phyloP scores from a whole-genome alignment of 192 early-diverging fungal genomes.

The Lunasporangiospora selenospora region DNA sequence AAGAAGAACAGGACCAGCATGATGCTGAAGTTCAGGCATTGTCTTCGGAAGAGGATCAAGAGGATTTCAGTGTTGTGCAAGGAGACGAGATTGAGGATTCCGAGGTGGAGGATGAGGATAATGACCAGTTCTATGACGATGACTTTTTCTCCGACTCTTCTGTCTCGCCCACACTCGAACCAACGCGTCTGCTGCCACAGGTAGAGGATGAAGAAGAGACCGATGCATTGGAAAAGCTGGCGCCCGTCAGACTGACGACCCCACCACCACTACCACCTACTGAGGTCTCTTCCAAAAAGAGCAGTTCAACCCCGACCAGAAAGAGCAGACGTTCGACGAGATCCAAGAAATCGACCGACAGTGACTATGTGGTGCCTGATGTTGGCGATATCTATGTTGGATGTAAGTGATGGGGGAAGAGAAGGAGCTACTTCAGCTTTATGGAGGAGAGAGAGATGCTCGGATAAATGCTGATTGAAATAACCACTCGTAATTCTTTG shows the following conservation, averaged over 20 bases:
- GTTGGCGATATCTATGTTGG: slow-evolving; percentile 37
- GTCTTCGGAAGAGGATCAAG: not conserved
- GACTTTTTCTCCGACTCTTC: not conserved
- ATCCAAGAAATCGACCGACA: not conserved
- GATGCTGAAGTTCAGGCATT: not conserved
- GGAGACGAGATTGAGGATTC: slow-evolving; percentile 21
- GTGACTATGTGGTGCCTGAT: slow-evolving; percentile 7
- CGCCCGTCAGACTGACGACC: not conserved
- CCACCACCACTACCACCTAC: not conserved
- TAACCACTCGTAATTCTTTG: not conserved
- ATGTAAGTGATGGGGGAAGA: slow-evolving; percentile 18
- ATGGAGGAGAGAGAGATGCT: not conserved
- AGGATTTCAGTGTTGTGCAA: not conserved
- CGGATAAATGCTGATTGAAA: not conserved
- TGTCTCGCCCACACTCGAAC: too few relatives aligned
- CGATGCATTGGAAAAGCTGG: not conserved
- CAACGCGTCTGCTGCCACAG: too few relatives aligned
- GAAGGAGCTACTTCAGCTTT: too few relatives aligned
- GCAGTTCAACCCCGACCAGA: too few relatives aligned
- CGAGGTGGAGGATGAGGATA: not conserved
- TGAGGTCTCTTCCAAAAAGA: not conserved
- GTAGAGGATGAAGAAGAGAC: not conserved
- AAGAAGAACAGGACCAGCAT: slow-evolving; percentile 4
- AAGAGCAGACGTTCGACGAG: too few relatives aligned
- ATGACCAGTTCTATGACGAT: slow-evolving; percentile 20